Percentiles rank a stretch among this genome's conserved stretches.
These are phyloP conservation scores for Fraxinus quadrangulata DNA, from an alignment of 257 asterid genomes.

Conservation along the genomic window DNA sequence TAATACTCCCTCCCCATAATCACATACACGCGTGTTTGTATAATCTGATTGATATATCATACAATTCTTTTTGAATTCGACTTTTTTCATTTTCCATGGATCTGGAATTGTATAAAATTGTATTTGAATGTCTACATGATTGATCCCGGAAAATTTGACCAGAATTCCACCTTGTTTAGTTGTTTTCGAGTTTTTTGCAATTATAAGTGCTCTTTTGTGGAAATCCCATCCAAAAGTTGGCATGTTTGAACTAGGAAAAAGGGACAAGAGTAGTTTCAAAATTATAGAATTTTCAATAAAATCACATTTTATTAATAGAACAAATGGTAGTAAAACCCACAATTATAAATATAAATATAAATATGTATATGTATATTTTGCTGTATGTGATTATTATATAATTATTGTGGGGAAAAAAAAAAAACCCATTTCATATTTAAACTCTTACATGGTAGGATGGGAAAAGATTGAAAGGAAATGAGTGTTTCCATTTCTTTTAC, in stretches of 20 bases:
- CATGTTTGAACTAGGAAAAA: neutral
- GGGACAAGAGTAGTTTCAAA: neutral
- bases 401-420: neutral
- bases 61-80: neutral
- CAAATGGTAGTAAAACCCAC: neutral
- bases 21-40: neutral
- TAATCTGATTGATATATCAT: neutral
- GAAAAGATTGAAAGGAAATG: slow-evolving; percentile 1
- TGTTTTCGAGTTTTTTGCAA: neutral
- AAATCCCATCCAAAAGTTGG: neutral
- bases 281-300: neutral
- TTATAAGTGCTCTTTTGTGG: neutral
- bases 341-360: neutral
- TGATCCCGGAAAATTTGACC: slow-evolving; percentile 18
- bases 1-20: slow-evolving; percentile 19
- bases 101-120: slow-evolving; percentile 10
- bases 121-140: slow-evolving; percentile 4
- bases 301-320: neutral
- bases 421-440: neutral
- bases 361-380: neutral
- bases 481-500: neutral
- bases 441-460: neutral
- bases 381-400: neutral
- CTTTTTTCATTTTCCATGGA: slow-evolving; percentile 1
- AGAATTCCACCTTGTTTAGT: neutral